Conservation (phyloP, 2,329 filamentous ascomycete species). For the Hypoxylon sp. region DNA sequence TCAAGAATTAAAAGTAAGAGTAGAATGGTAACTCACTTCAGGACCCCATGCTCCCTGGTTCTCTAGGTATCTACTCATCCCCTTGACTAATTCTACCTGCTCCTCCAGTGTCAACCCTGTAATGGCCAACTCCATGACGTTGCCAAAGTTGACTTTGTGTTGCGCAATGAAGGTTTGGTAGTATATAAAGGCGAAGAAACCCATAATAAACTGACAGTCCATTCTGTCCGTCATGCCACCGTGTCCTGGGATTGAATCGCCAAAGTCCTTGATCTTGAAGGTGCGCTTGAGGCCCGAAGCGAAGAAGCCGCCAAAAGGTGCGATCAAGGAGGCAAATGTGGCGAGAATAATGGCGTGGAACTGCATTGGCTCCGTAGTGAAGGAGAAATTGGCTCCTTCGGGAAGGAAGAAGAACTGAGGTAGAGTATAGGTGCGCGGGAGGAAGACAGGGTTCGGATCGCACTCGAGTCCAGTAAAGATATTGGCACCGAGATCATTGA, state of each 20-base stretch:
- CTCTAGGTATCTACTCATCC: conserved; percentile 73
- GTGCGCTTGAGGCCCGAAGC: conserved; percentile 97
- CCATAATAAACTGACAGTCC: conserved; percentile 99
- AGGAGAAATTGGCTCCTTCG: conserved; percentile 64
- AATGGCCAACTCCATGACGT: conserved; percentile 91
- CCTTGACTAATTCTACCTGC: conserved; percentile 84
- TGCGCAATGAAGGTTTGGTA: conserved; percentile 97
- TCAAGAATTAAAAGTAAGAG: not conserved
- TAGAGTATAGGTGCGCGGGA: conserved; percentile 68
- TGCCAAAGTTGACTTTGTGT: conserved; percentile 86
- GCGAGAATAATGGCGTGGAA: conserved; percentile 92
- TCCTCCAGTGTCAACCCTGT: conserved; percentile 89
- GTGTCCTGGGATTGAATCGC: conserved; percentile 96
- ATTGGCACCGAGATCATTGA: conserved; percentile 95
- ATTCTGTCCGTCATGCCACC: conserved; percentile 98
- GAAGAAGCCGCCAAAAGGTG: conserved; percentile 98
- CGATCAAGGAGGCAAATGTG: conserved; percentile 95
- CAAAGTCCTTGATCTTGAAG: conserved; percentile 99
- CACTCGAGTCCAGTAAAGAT: conserved; percentile 92
- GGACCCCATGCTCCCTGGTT: conserved; percentile 70
- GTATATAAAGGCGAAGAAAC: conserved; percentile 98
- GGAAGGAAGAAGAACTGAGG: conserved; percentile 72
- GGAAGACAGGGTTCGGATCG: conserved; percentile 91
- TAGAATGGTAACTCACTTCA: conserved; percentile 55
- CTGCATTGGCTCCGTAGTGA: conserved; percentile 89